These are phyloP conservation scores for Heterobasidion annosum DNA, from an alignment of 1,284 basidiomycete species.

Conservation along the genomic window DNA sequence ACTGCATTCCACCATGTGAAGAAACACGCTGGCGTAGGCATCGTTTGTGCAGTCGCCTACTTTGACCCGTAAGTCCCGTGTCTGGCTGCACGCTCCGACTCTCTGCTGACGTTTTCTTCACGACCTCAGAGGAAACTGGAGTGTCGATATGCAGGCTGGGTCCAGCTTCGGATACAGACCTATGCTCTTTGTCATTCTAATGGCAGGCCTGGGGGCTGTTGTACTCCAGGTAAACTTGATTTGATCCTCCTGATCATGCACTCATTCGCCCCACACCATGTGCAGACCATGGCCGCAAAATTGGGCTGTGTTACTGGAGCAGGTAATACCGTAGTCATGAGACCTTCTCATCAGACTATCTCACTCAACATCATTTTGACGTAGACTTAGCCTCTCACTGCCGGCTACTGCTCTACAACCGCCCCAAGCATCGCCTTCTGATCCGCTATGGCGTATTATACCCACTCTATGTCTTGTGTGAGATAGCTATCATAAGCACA, in stretches of 20 bases:
- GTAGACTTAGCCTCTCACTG: constrained; percentile 68
- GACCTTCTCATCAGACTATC: constrained; percentile 3
- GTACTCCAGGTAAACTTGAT: constrained; percentile 52
- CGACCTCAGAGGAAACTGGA: constrained; percentile 57
- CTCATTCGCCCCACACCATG: too few species aligned
- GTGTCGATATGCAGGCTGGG: constrained; percentile 68
- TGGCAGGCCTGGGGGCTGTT: constrained; percentile 74
- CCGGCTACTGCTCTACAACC: constrained; percentile 60
- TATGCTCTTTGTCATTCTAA: constrained; percentile 76
- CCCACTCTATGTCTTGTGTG: constrained; percentile 60
- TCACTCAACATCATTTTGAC: background rate
- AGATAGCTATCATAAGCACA: constrained; percentile 80
- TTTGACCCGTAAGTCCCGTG: constrained; percentile 47
- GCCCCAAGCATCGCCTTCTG: constrained; percentile 50
- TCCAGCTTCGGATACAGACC: constrained; percentile 78
- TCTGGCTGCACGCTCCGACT: too few species aligned
- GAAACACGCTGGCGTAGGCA: constrained; percentile 48
- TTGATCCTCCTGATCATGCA: too few species aligned
- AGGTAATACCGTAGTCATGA: constrained; percentile 27
- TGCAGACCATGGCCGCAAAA: constrained; percentile 44
- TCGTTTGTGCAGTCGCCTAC: constrained; percentile 52
- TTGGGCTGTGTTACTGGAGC: constrained; percentile 66
- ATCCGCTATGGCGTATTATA: constrained; percentile 63
- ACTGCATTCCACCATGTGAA: constrained; percentile 33
- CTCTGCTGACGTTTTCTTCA: background rate